Evolutionary conservation across 495 filamentous ascomycete genomes (phyloP).

Genomic region (Letharia lupina): DNA sequence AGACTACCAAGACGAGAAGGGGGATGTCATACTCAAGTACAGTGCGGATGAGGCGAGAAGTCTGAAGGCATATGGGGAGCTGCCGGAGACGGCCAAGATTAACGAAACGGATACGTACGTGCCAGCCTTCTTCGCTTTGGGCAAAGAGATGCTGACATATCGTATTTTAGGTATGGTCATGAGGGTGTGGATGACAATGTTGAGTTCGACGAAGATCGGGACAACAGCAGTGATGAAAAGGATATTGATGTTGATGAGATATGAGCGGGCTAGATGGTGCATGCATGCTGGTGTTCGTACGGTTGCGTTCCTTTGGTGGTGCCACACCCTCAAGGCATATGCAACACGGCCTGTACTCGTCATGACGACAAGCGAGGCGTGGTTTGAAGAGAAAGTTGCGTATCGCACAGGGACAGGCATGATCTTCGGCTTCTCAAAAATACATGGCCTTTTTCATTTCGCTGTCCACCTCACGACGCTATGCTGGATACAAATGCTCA

Average conservation of each 20-base stretch:
- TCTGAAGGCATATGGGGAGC: slow-evolving; percentile 92
- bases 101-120: slow-evolving; percentile 94
- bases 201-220: slow-evolving; percentile 51
- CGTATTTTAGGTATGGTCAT: slow-evolving; percentile 37
- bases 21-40: slow-evolving; percentile 98
- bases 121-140: neutral
- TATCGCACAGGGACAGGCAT: neutral
- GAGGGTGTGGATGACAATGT: slow-evolving; percentile 52
- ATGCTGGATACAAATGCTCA: neutral
- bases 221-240: slow-evolving; percentile 50
- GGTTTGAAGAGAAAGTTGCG: neutral
- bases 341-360: neutral
- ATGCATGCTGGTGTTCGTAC: slow-evolving; percentile 2
- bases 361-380: neutral
- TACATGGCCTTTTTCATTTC: neutral
- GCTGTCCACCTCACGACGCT: neutral
- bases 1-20: slow-evolving; percentile 98
- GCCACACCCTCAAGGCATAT: neutral
- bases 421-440: neutral
- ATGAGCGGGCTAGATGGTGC: slow-evolving; percentile 29
- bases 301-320: neutral
- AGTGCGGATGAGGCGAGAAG: slow-evolving; percentile 91
- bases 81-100: slow-evolving; percentile 97
- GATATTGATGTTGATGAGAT: slow-evolving; percentile 54
- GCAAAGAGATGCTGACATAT: neutral